phyloP scores from a whole-genome alignment of 2,329 filamentous ascomycete genomes.

The Lecanicillium sp. region DNA sequence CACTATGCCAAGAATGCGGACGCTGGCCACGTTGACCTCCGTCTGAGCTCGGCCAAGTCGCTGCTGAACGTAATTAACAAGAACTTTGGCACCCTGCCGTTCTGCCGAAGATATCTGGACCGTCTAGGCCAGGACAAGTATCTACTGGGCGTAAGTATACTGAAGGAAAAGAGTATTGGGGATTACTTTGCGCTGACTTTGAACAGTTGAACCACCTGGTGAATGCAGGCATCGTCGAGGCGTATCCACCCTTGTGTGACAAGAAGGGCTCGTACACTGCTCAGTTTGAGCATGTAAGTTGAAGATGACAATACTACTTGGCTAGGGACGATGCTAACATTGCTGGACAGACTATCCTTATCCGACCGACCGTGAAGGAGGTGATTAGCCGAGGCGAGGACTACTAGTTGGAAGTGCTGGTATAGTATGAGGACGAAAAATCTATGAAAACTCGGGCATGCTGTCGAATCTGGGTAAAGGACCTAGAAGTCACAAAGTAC shows the following conservation, averaged over 20 bases:
- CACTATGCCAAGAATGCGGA: conserved; percentile 76
- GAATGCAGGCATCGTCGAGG: conserved; percentile 73
- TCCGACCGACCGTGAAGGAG: conserved; percentile 76
- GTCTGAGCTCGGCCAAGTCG: conserved; percentile 74
- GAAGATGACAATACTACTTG: background rate
- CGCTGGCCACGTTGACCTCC: conserved; percentile 65
- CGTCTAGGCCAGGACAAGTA: conserved; percentile 94
- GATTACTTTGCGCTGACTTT: conserved; percentile 7
- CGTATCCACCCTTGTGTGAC: conserved; percentile 83
- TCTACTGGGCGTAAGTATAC: conserved; percentile 64
- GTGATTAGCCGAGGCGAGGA: conserved; percentile 81
- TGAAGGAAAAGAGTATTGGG: background rate
- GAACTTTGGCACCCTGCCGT: conserved; percentile 90
- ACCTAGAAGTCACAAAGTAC: no score
- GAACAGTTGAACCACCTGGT: conserved; percentile 76
- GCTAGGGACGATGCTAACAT: conserved; percentile 9
- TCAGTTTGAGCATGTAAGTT: conserved; percentile 85
- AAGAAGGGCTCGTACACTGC: conserved; percentile 93
- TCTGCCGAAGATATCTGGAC: conserved; percentile 84
- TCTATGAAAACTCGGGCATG: no score
- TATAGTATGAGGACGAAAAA: no score
- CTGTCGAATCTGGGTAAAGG: no score
- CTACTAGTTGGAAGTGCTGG: conserved; percentile 44
- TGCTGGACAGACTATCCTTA: conserved; percentile 56
- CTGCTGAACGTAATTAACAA: conserved; percentile 86